Evolutionary conservation across 495 filamentous ascomycete species (phyloP), one percentile per base, ranked within the genome.

Genomic region (Neurospora pannonica): DNA sequence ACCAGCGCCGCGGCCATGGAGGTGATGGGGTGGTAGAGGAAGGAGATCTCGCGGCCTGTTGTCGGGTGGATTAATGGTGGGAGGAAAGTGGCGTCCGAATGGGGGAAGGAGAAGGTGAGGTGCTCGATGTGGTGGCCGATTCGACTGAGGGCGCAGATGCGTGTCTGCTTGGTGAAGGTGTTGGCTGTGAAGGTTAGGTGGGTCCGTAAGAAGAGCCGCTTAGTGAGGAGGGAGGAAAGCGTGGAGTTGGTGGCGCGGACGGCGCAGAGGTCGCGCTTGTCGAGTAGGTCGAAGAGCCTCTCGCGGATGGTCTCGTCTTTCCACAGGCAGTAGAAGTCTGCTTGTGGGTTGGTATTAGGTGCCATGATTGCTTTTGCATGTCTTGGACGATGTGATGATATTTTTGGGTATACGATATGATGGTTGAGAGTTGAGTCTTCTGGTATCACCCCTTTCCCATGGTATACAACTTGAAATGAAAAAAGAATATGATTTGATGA

Each of bases 61-160:
- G 83, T 75, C 2, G 90, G 90, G 80, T 94, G 89, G 70, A 95
- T 85, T 38, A 96, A 84, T 10, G 93, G 93, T 13, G 92, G 90
- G 70, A 95, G 84, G 79, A 94, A 94, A 71, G 91, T 94, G 73
- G 92, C 86, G 62, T 85, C 79, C 13, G 86, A 88, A 80, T 94
- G 93, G 9, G 91, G 86, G 73, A 94, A 87, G 76, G 83, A 86
- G 82, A 95, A 93, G 36, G 86, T 90, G 39, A 94, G 84, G 46
- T 88, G 89, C 77, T 90, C 85, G 75, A 94, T 87, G 81, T 93
- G 87, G 73, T 88, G 88, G 40, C 93, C 93, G 75, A 96, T 89
- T 72, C 90, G 86, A 69, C 89, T 87, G 40, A 96, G 82, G 24
- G 92, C 92, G 39, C 90, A 87, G 71, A 94, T 84, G 38, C 91